phyloP scores from a whole-genome alignment of 2,329 filamentous ascomycete species.

The Trichophyton benhamiae region DNA sequence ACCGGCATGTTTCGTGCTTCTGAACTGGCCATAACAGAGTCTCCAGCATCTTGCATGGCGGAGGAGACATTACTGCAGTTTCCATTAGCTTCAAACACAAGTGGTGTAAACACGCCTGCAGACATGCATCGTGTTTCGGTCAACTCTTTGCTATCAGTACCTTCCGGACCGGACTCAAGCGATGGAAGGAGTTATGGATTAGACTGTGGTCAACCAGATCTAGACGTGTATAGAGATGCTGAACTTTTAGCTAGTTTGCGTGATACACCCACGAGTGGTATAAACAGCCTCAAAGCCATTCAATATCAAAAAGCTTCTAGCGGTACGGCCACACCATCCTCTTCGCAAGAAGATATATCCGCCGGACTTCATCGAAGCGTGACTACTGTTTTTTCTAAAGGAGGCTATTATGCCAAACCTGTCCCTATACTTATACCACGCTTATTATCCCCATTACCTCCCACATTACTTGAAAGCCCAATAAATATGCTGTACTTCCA shows the following conservation, averaged over 20 bases:
- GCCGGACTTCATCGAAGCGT: slow-evolving; percentile 24
- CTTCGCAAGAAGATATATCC: not conserved
- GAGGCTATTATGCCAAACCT: slow-evolving; percentile 58
- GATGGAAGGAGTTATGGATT: slow-evolving; percentile 49
- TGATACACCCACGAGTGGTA: not conserved
- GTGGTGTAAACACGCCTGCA: slow-evolving; percentile 16
- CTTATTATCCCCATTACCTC: slow-evolving; percentile 44
- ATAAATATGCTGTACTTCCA: slow-evolving; percentile 71
- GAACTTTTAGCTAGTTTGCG: slow-evolving; percentile 50
- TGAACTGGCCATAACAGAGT: not conserved
- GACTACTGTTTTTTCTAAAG: slow-evolving; percentile 42
- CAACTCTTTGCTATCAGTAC: slow-evolving; percentile 47
- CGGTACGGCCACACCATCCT: not conserved
- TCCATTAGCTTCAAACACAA: not conserved
- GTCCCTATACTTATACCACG: slow-evolving; percentile 53
- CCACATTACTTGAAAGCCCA: slow-evolving; percentile 52
- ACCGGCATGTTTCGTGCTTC: not conserved
- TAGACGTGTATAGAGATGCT: slow-evolving; percentile 58
- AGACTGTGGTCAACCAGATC: slow-evolving; percentile 57
- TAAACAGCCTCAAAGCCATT: too few species aligned
- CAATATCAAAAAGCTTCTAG: not conserved
- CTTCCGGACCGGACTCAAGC: not conserved
- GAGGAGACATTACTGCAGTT: slow-evolving; percentile 3
- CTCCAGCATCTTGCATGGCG: not conserved
- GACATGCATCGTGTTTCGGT: slow-evolving; percentile 49